Evolutionary conservation across 2,329 filamentous ascomycete species (phyloP), one percentile per base, ranked within the genome.

Genomic region (Phialophora macrospora): DNA sequence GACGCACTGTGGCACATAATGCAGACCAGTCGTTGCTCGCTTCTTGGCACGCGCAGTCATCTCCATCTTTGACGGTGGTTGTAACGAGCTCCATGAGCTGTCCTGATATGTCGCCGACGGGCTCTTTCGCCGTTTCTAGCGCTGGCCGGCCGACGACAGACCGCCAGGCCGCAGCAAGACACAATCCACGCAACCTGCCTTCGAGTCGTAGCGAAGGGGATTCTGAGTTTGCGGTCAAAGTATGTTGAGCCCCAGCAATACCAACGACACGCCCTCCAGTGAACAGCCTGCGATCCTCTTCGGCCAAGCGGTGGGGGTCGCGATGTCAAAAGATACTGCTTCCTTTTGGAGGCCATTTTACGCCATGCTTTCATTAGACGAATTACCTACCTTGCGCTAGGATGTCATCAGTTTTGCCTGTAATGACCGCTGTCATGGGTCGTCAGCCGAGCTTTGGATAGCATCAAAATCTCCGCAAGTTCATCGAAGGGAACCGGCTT

Each of bases 401-500:
- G 8, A 24, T 51, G 20, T 26, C 9, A 28, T 26, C 9, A 51
- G 24, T 4, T 26, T 24, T 17, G 48, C 12, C 11, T 12, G 22
- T 11, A n/a, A 14, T 2, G 9, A 28, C 6, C 22, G 9, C 20
- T 28, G 20, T 28, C 48, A 51, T 26, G 20, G 20, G 48, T 28
- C 24, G 20, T 55, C 1, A 6, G 26, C 4, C 8, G 52, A 55
- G 52, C 22, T 32, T 55, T 8, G 1, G 24, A 34, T 32, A n/a
- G 28, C n/a, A 28, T 30, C 24, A 55, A n/a, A 41, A 62, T 38
- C 60, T 57, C 44, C 20, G n/a, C 20, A 14, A 63, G 60, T 28
- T 17, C n/a, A 26, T 26, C 17, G 41, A 68, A 64, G 5, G 26
- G 55, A 55, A 76, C 63, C 0, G 76, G 75, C 54, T 77, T 77